Evolutionary conservation across 768 basidiomycete genomes (phyloP).

Genomic region (Mycena filopes): DNA sequence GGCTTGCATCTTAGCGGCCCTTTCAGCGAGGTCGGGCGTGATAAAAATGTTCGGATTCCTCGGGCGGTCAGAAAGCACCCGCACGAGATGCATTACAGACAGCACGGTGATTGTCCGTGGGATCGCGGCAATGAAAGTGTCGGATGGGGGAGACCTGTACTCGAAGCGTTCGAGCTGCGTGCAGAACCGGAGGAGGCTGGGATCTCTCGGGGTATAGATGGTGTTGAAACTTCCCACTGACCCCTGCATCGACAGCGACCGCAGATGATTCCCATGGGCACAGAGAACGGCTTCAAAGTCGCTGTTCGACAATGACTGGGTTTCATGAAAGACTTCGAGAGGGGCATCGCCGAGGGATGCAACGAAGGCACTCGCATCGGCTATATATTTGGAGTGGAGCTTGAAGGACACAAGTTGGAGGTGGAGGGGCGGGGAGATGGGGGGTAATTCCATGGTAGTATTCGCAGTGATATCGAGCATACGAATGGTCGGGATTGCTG

Average conservation of each 20-base stretch:
- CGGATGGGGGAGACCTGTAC: neutral
- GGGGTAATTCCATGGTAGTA: neutral
- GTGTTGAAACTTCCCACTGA: neutral
- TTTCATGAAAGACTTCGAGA: no score
- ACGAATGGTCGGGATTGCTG: neutral
- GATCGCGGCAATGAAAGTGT: neutral
- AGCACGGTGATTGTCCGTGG: slow-evolving; percentile 1
- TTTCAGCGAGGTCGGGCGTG: no score
- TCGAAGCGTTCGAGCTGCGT: slow-evolving; percentile 16
- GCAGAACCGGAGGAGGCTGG: neutral
- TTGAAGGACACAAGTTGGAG: neutral
- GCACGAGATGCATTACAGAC: neutral
- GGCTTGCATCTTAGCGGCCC: no score
- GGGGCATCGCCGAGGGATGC: no score
- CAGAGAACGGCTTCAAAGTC: no score
- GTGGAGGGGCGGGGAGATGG: neutral
- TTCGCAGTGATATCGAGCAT: slow-evolving; percentile 12
- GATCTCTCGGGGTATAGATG: no score
- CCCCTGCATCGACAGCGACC: slow-evolving; percentile 2
- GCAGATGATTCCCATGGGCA: neutral
- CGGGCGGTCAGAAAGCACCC: no score
- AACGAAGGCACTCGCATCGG: no score
- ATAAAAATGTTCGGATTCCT: no score
- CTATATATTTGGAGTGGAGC: no score
- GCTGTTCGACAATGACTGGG: no score